A percentile compares a stretch with the other conserved stretches of the same genome.
Evolutionary conservation across 139 green algal genomes (phyloP).

Genomic region (Chlorella sp.): DNA sequence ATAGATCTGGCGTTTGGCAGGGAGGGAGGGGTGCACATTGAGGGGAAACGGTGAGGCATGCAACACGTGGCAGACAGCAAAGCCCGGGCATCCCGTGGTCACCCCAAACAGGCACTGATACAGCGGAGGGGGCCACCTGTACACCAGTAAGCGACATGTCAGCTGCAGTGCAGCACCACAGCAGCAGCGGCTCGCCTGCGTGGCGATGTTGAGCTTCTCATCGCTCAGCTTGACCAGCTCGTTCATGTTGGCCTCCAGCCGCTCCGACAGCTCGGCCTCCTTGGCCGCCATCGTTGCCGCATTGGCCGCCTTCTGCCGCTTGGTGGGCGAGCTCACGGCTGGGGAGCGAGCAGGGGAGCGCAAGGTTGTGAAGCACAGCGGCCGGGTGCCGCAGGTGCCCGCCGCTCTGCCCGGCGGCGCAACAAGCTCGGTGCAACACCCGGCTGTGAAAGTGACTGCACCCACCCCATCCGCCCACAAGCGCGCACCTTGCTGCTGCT

Average conservation of each 20-base stretch:
- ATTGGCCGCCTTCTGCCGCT: constrained; percentile 19
- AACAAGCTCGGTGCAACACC: not conserved
- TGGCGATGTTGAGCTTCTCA: constrained; percentile 50
- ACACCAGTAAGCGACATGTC: not conserved
- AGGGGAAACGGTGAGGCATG: no score
- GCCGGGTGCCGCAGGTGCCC: not conserved
- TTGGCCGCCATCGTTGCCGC: not conserved
- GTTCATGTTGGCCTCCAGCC: constrained; percentile 47
- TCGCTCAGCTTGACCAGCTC: constrained; percentile 57
- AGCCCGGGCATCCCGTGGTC: not conserved
- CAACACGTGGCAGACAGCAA: not conserved
- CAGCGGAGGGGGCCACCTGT: not conserved
- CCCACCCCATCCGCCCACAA: not conserved
- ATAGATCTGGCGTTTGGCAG: constrained; percentile 71
- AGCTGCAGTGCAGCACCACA: not conserved
- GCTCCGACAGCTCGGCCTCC: constrained; percentile 9
- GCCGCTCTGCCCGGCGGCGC: not conserved
- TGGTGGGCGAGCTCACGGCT: constrained; percentile 23
- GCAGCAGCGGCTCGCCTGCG: not conserved
- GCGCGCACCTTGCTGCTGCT: constrained; percentile 6
- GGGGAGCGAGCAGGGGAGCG: not conserved
- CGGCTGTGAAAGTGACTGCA: no score
- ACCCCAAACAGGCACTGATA: not conserved
- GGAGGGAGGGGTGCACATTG: not conserved
- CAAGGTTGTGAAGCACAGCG: not conserved